Evolutionary conservation across 108 stramenopile genomes (phyloP).

Genomic region (Poteriospumella lacustris): DNA sequence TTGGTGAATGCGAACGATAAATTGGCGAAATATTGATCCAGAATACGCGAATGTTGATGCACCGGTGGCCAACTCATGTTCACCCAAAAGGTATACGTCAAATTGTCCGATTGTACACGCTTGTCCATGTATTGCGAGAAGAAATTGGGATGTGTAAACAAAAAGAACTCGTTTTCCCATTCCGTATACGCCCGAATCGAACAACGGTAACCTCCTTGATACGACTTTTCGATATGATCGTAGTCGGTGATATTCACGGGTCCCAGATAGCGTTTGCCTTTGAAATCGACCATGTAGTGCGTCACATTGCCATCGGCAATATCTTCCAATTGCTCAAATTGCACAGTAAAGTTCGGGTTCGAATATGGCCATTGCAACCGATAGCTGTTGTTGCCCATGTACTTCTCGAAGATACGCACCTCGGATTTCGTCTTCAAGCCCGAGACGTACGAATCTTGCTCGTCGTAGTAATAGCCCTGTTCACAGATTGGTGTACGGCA

Average conservation of each 20-base stretch:
- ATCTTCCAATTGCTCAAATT: constrained; percentile 55
- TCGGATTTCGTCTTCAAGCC: constrained; percentile 50
- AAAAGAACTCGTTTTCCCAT: constrained; percentile 62
- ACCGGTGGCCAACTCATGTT: constrained; percentile 63
- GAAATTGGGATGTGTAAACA: constrained; percentile 70
- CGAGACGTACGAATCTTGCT: constrained; percentile 55
- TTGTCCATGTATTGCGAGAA: constrained; percentile 65
- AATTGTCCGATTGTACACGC: constrained; percentile 59
- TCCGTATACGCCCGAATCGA: constrained; percentile 66
- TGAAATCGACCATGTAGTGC: constrained; percentile 3
- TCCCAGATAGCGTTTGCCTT: constrained; percentile 32
- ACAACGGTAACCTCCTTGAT: constrained; percentile 73
- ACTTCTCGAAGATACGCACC: constrained; percentile 50
- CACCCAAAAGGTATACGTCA: constrained; percentile 59
- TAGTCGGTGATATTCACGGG: background rate
- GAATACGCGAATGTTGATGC: constrained; percentile 50
- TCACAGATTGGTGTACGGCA: constrained; percentile 74
- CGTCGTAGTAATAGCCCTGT: constrained; percentile 67
- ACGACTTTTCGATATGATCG: background rate
- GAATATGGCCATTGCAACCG: constrained; percentile 52
- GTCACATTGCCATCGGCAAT: constrained; percentile 45
- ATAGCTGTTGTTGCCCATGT: constrained; percentile 45
- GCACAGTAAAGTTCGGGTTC: constrained; percentile 54
- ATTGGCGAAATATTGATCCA: constrained; percentile 3
- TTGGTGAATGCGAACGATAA: constrained; percentile 64